These are phyloP conservation scores for Schwanniomyces etchellsii DNA, from an alignment of 1,139 yeast genomes.

Conservation along the genomic window DNA sequence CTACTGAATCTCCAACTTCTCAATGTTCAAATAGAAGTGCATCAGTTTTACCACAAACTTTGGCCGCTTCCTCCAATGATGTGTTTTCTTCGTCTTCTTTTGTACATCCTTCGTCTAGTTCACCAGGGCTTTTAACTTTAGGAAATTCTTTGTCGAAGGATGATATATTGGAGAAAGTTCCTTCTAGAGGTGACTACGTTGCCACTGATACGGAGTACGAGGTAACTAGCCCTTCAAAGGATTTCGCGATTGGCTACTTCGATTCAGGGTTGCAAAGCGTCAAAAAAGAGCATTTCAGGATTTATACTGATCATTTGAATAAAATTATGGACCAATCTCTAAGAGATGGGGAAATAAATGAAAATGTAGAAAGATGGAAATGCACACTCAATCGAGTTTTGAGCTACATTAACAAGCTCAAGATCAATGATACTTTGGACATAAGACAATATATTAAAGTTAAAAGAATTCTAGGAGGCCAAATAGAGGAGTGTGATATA, in stretches of 20 bases:
- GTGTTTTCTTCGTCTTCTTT: too few species aligned
- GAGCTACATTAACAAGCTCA: slow-evolving; percentile 21
- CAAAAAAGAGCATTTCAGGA: too few species aligned
- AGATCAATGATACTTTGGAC: slow-evolving; percentile 69
- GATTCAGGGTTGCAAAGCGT: too few species aligned
- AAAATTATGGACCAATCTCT: slow-evolving; percentile 60
- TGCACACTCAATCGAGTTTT: slow-evolving; percentile 20
- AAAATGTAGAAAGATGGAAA: slow-evolving; percentile 39
- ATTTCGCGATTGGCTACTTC: too few species aligned
- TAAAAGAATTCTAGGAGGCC: slow-evolving; percentile 77
- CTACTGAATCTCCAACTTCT: slow-evolving; percentile 12
- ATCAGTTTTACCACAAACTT: slow-evolving; percentile 9
- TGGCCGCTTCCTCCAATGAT: slow-evolving; percentile 4
- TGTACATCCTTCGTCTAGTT: too few species aligned
- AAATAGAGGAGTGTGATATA: slow-evolving; percentile 51
- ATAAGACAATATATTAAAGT: slow-evolving; percentile 83
- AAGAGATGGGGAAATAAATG: slow-evolving; percentile 44
- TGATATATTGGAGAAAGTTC: too few species aligned
- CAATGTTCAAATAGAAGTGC: slow-evolving; percentile 7
- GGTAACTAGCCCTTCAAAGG: too few species aligned
- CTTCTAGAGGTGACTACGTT: too few species aligned
- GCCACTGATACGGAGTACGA: too few species aligned
- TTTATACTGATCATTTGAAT: slow-evolving; percentile 20
- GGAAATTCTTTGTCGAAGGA: too few species aligned
- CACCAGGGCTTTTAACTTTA: too few species aligned